These are phyloP conservation scores for Pseudocercospora fuligena DNA, from an alignment of 2,329 filamentous ascomycete species.

Conservation along the genomic window DNA sequence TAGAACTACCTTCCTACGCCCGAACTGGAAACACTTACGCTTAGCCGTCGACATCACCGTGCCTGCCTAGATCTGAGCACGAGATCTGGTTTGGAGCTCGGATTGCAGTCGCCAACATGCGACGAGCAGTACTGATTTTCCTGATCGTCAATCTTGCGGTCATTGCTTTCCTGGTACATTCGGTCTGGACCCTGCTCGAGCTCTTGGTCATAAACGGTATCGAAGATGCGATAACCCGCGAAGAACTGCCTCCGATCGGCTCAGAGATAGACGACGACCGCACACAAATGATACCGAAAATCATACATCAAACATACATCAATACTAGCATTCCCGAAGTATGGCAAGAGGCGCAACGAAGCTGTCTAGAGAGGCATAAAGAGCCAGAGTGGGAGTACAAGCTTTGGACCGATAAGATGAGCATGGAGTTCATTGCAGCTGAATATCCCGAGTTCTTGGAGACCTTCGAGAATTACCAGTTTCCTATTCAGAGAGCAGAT, in stretches of 20 bases:
- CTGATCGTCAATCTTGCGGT: conserved; percentile 68
- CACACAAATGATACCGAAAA: conserved; percentile 72
- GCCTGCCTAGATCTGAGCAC: conserved; percentile 8
- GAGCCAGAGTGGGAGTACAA: conserved; percentile 71
- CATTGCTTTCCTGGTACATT: conserved; percentile 67
- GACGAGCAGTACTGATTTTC: conserved; percentile 65
- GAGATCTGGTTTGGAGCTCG: neutral
- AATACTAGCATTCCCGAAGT: conserved; percentile 70
- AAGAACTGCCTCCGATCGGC: conserved; percentile 69
- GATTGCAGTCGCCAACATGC: conserved; percentile 54
- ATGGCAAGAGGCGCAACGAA: conserved; percentile 69
- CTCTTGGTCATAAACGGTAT: conserved; percentile 71
- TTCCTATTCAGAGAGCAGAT: conserved; percentile 78
- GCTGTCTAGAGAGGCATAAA: conserved; percentile 68
- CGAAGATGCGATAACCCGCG: conserved; percentile 67
- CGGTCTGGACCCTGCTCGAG: conserved; percentile 72
- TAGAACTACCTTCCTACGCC: neutral
- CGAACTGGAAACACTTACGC: neutral
- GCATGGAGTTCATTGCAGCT: conserved; percentile 71
- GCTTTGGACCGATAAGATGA: conserved; percentile 76
- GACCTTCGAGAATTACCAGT: conserved; percentile 74
- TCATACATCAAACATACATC: conserved; percentile 78
- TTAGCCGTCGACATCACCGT: neutral
- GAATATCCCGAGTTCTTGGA: conserved; percentile 74
- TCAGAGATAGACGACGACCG: conserved; percentile 48